phyloP scores from a whole-genome alignment of 2,329 filamentous ascomycete genomes.

The Coniochaeta pulveracea region DNA sequence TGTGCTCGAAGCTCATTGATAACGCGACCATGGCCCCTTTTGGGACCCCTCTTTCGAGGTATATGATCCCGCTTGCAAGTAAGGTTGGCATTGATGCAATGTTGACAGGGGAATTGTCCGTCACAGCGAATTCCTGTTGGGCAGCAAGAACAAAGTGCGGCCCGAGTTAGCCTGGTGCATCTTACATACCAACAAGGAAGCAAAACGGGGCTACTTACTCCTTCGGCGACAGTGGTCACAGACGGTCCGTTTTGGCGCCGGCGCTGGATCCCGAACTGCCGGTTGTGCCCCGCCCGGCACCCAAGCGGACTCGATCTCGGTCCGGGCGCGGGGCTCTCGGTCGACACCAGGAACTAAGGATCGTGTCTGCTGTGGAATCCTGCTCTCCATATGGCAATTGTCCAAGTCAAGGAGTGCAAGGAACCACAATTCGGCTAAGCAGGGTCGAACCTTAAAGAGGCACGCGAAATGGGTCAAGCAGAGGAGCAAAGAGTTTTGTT shows the following conservation, averaged over 20 bases:
- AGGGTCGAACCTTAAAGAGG: not conserved
- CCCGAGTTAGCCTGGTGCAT: conserved; percentile 9
- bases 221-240: conserved; percentile 33
- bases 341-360: conserved; percentile 2
- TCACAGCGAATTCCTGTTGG: conserved; percentile 30
- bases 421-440: not conserved
- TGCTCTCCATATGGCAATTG: not conserved
- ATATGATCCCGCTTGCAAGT: conserved; percentile 55
- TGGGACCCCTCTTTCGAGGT: conserved; percentile 52
- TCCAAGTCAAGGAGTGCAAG: not conserved
- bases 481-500: not conserved
- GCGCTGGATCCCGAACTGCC: conserved; percentile 3
- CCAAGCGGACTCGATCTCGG: conserved; percentile 1
- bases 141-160: conserved; percentile 1
- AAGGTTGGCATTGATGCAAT: conserved; percentile 46
- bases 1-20: conserved; percentile 46
- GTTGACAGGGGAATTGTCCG: conserved; percentile 42
- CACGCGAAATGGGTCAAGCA: not conserved
- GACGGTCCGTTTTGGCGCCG: conserved; percentile 23
- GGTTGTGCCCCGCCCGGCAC: not conserved
- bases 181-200: conserved; percentile 8
- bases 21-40: conserved; percentile 49
- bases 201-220: conserved; percentile 19
- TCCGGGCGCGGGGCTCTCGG: conserved; percentile 1
- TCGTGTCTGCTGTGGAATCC: conserved; percentile 1